Conservation (phyloP, 2,329 filamentous ascomycete genomes). For the Sarocladium kiliense region DNA sequence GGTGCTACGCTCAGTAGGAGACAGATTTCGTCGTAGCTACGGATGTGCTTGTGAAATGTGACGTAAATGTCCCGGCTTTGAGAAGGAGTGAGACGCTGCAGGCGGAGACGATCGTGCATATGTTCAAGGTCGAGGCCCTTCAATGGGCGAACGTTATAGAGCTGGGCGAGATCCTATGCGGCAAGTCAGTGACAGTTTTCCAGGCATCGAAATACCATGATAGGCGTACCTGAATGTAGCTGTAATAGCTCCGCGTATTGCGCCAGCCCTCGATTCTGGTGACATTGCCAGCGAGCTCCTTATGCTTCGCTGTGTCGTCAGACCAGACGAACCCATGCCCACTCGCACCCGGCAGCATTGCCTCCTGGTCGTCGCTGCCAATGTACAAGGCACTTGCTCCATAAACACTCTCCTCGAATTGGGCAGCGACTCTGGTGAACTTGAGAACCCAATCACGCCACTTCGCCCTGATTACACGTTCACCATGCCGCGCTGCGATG, state of each 20-base stretch:
- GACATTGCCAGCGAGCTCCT: constrained; percentile 86
- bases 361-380: constrained; percentile 66
- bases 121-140: constrained; percentile 85
- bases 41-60: constrained; percentile 68
- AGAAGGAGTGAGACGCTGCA: constrained; percentile 68
- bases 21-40: constrained; percentile 79
- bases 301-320: constrained; percentile 72
- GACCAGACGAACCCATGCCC: constrained; percentile 96
- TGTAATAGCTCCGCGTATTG: constrained; percentile 91
- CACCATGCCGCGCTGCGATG: constrained; percentile 80
- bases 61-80: constrained; percentile 83
- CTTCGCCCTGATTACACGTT: constrained; percentile 84
- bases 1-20: constrained; percentile 78
- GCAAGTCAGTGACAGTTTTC: background rate
- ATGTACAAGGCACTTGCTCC: constrained; percentile 87
- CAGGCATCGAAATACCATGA: background rate
- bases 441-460: constrained; percentile 94
- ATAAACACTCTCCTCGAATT: constrained; percentile 94
- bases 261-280: constrained; percentile 95
- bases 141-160: constrained; percentile 61
- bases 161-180: constrained; percentile 57
- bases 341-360: constrained; percentile 51
- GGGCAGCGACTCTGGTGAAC: constrained; percentile 86
- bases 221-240: constrained; percentile 72
- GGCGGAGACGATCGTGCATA: constrained; percentile 84